A percentile compares a stretch with the other conserved stretches of the same genome.
These are phyloP conservation scores for Ramalina peruviana DNA, from an alignment of 495 filamentous ascomycete genomes.

Conservation along the genomic window DNA sequence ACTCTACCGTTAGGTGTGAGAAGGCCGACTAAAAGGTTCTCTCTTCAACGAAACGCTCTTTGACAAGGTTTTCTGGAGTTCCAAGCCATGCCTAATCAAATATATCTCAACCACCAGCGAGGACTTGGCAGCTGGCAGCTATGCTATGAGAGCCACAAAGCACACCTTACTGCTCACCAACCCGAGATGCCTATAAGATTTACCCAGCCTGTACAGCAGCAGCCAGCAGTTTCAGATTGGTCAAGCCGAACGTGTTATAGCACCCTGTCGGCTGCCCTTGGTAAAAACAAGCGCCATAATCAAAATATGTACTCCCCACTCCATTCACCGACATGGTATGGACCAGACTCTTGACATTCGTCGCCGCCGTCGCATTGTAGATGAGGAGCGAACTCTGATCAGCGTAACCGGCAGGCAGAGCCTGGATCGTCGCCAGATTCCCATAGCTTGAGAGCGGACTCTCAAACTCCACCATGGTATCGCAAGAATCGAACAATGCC, in stretches of 20 bases:
- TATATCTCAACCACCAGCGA: too few relatives aligned
- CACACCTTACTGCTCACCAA: too few relatives aligned
- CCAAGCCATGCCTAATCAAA: too few relatives aligned
- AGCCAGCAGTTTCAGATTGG: not conserved
- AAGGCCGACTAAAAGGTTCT: too few relatives aligned
- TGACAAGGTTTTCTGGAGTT: too few relatives aligned
- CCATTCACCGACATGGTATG: slow-evolving; percentile 5
- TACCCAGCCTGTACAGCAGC: not conserved
- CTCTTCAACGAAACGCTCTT: too few relatives aligned
- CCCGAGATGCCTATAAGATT: too few relatives aligned
- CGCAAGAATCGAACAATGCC: slow-evolving; percentile 5
- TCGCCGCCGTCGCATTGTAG: slow-evolving; percentile 12
- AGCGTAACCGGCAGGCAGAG: not conserved
- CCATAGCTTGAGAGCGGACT: not conserved
- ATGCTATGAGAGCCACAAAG: too few relatives aligned
- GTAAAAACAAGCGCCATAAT: not conserved
- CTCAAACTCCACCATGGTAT: slow-evolving; percentile 12
- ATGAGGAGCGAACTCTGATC: slow-evolving; percentile 2
- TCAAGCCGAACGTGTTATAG: not conserved
- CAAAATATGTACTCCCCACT: slow-evolving; percentile 7
- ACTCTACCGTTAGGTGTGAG: too few relatives aligned
- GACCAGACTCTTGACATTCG: slow-evolving; percentile 4
- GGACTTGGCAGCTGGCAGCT: too few relatives aligned
- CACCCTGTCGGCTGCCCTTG: not conserved
- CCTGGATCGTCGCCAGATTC: slow-evolving; percentile 2